These are phyloP conservation scores for Mytilinidion resinicola DNA, from an alignment of 495 filamentous ascomycete genomes.

Conservation along the genomic window DNA sequence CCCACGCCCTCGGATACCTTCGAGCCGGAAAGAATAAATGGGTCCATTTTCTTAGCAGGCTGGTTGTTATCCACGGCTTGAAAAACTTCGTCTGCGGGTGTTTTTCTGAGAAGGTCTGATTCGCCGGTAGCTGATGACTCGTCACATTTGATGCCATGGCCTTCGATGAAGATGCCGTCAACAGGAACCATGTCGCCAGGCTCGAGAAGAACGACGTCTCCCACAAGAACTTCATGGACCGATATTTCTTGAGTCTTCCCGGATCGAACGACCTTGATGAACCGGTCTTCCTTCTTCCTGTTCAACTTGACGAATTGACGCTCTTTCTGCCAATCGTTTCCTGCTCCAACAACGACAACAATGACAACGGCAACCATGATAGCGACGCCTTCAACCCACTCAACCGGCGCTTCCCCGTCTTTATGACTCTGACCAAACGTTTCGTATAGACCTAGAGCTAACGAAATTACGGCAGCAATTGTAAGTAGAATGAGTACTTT, in stretches of 20 bases:
- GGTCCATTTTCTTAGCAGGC: conserved; percentile 75
- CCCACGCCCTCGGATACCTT: conserved; percentile 91
- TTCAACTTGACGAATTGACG: conserved; percentile 44
- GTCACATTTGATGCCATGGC: conserved; percentile 57
- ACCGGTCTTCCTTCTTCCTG: conserved; percentile 46
- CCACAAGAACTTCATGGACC: conserved; percentile 73
- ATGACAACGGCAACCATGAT: conserved; percentile 43
- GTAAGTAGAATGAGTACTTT: conserved; percentile 76
- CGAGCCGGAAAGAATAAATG: conserved; percentile 87
- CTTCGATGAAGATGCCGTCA: conserved; percentile 35
- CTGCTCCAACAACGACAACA: conserved; percentile 41
- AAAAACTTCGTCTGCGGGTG: conserved; percentile 66
- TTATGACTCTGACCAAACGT: conserved; percentile 42
- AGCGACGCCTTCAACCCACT: conserved; percentile 46
- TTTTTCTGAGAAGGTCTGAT: conserved; percentile 63
- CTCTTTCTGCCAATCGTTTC: conserved; percentile 45
- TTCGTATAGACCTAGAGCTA: conserved; percentile 74
- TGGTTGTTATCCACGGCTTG: conserved; percentile 70
- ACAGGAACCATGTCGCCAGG: conserved; percentile 72
- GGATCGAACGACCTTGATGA: conserved; percentile 69
- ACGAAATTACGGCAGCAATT: conserved; percentile 69
- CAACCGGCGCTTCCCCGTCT: conserved; percentile 31
- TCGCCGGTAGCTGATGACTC: conserved; percentile 66
- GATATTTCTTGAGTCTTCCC: conserved; percentile 71
- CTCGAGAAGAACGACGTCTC: conserved; percentile 77